Conservation (phyloP, 139 green algal species). For the Pycnococcus provasolii region DNA sequence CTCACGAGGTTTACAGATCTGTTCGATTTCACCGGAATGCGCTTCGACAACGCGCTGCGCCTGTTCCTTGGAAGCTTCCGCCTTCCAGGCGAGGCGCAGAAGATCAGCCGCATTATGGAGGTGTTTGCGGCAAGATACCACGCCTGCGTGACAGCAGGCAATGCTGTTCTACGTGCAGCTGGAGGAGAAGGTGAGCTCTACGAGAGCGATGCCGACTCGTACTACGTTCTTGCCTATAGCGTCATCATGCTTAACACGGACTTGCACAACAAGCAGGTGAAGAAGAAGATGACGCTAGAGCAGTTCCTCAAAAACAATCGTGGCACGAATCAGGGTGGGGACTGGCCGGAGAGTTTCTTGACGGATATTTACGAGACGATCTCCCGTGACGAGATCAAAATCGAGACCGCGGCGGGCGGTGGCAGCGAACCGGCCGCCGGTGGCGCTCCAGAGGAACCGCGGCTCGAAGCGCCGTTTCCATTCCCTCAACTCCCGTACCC, state of each 20-base stretch:
- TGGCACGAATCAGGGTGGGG: constrained; percentile 61
- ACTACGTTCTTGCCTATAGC: constrained; percentile 68
- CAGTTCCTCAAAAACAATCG: constrained; percentile 73
- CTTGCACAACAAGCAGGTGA: constrained; percentile 72
- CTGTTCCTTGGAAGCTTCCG: constrained; percentile 63
- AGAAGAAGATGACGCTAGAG: constrained; percentile 73
- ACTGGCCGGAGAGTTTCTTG: constrained; percentile 52
- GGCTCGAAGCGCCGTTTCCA: neutral
- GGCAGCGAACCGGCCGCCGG: constrained; percentile 32
- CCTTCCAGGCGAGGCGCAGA: constrained; percentile 69
- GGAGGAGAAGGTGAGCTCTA: no score
- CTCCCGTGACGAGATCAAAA: constrained; percentile 55
- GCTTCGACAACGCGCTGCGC: constrained; percentile 61
- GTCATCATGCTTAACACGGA: constrained; percentile 84
- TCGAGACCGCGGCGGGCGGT: constrained; percentile 32
- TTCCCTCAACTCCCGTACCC: no score
- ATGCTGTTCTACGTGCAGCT: neutral
- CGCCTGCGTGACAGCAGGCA: neutral
- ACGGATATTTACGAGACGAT: constrained; percentile 54
- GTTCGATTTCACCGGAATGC: constrained; percentile 58
- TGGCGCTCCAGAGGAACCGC: constrained; percentile 48
- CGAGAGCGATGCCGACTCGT: constrained; percentile 43
- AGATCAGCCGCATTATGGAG: constrained; percentile 70
- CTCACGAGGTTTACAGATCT: constrained; percentile 48
- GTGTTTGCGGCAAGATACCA: constrained; percentile 43